Conservation (phyloP, 495 filamentous ascomycete genomes). For the Jackrogersella multiformis region DNA sequence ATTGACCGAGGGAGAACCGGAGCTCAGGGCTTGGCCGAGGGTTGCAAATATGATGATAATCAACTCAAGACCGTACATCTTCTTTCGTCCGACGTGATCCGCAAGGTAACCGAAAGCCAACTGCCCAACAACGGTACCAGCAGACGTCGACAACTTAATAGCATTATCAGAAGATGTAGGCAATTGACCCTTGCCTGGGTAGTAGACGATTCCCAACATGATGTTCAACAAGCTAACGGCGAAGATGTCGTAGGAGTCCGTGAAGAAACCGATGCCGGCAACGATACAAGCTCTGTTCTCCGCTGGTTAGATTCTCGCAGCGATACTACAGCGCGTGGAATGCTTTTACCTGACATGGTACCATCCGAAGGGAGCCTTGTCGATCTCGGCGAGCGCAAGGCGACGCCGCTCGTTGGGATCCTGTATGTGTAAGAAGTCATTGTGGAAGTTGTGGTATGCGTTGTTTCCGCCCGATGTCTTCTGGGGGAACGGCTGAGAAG, state of each 20-base stretch:
- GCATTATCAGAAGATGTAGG: conserved; percentile 75
- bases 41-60: conserved; percentile 90
- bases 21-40: conserved; percentile 77
- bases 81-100: conserved; percentile 80
- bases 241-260: conserved; percentile 82
- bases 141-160: conserved; percentile 89
- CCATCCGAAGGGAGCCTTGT: conserved; percentile 83
- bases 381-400: conserved; percentile 78
- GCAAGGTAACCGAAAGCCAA: conserved; percentile 82
- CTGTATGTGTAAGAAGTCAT: conserved; percentile 68
- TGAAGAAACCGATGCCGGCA: conserved; percentile 88
- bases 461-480: conserved; percentile 70
- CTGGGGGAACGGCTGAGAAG: conserved; percentile 21
- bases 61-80: conserved; percentile 88
- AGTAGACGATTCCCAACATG: conserved; percentile 82
- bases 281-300: conserved; percentile 70
- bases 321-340: background rate
- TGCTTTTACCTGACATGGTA: conserved; percentile 64
- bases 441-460: conserved; percentile 75
- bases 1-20: conserved; percentile 71
- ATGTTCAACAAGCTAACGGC: conserved; percentile 70
- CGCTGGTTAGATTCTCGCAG: conserved; percentile 16
- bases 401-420: conserved; percentile 80
- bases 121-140: conserved; percentile 87
- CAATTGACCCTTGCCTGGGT: conserved; percentile 62